Conservation (phyloP, 2,329 filamentous ascomycete genomes). For the Mycosphaerella sp. region DNA sequence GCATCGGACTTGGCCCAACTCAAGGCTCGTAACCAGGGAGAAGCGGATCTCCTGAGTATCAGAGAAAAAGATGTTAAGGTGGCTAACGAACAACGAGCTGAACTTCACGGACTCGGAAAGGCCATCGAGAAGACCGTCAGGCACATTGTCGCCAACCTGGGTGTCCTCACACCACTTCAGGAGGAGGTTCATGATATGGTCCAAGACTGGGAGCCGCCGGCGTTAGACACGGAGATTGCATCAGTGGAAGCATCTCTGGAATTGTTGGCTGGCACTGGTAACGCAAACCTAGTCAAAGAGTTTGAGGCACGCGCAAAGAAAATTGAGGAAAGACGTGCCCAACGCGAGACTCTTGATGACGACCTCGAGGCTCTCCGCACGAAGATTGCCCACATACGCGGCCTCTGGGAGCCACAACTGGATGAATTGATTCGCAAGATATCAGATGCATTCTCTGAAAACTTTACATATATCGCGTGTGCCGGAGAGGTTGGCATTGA, state of each 20-base stretch:
- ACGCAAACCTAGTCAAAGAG: conserved; percentile 67
- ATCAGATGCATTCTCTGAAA: conserved; percentile 84
- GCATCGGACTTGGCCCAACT: conserved; percentile 69
- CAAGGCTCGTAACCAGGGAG: conserved; percentile 65
- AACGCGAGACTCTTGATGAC: conserved; percentile 48
- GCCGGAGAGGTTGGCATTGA: conserved; percentile 82
- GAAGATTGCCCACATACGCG: conserved; percentile 60
- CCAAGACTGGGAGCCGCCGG: conserved; percentile 34
- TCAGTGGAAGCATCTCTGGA: conserved; percentile 70
- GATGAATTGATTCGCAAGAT: conserved; percentile 74
- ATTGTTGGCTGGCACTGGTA: conserved; percentile 61
- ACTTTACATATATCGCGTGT: conserved; percentile 90
- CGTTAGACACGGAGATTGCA: conserved; percentile 65
- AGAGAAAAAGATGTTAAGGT: conserved; percentile 51
- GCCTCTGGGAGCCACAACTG: conserved; percentile 75
- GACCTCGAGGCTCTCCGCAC: conserved; percentile 51
- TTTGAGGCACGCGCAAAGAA: conserved; percentile 66
- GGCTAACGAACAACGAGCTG: conserved; percentile 45
- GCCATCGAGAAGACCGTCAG: conserved; percentile 13
- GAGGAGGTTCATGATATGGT: conserved; percentile 24
- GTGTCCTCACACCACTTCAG: conserved; percentile 23
- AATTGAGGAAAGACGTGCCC: conserved; percentile 57
- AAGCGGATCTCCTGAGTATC: conserved; percentile 60
- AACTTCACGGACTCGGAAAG: conserved; percentile 29
- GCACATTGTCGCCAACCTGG: conserved; percentile 26